A percentile compares a stretch with the other conserved stretches of the same genome.
These are phyloP conservation scores for Russula vinacea DNA, from an alignment of 768 basidiomycete species.

Conservation along the genomic window DNA sequence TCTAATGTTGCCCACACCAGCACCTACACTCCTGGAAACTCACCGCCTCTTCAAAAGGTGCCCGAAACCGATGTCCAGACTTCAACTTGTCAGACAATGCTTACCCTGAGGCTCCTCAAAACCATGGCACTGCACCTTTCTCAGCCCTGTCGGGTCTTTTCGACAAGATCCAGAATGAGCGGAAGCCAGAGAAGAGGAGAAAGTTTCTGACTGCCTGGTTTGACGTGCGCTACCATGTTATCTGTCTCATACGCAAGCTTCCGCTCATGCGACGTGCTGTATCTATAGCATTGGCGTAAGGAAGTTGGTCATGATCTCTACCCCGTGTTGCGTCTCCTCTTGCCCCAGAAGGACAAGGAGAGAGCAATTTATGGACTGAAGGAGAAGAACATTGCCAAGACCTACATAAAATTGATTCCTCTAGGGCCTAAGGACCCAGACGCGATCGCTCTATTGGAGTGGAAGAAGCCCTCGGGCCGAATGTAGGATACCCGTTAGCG, in stretches of 20 bases:
- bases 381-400: conserved; percentile 91
- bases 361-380: conserved; percentile 91
- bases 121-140: conserved; percentile 67
- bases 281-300: conserved; percentile 72
- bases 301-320: conserved; percentile 86
- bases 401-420: conserved; percentile 86
- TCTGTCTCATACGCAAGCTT: not conserved
- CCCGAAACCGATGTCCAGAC: not conserved
- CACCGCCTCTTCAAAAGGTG: conserved; percentile 35
- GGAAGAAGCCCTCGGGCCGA: conserved; percentile 80
- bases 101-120: conserved; percentile 60
- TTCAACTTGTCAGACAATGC: conserved; percentile 32
- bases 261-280: conserved; percentile 28
- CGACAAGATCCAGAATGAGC: conserved; percentile 66
- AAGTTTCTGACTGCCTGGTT: conserved; percentile 77
- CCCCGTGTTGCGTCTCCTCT: conserved; percentile 81
- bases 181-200: conserved; percentile 69
- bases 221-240: conserved; percentile 49
- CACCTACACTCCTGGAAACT: conserved; percentile 55
- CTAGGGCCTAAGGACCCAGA: conserved; percentile 77
- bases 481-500: conserved; percentile 44
- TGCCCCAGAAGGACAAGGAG: conserved; percentile 97
- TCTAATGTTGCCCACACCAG: conserved; percentile 63
- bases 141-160: conserved; percentile 67
- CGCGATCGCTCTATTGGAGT: conserved; percentile 77